These are phyloP conservation scores for Ustilago shanxiensis DNA, from an alignment of 1,284 basidiomycete genomes.

Conservation along the genomic window DNA sequence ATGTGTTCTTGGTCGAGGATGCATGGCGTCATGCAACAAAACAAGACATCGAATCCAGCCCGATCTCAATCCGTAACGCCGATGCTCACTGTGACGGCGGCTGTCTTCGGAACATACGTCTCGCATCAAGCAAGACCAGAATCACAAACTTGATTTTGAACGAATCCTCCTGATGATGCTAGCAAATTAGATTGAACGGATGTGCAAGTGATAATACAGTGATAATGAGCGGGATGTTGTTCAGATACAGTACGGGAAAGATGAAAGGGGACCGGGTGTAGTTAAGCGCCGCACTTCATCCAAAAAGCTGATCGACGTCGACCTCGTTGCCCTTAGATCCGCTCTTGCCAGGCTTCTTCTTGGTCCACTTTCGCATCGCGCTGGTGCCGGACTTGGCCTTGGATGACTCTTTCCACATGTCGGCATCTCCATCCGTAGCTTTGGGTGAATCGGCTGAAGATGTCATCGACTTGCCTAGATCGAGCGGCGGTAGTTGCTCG, in stretches of 20 bases:
- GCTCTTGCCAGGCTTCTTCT: slow-evolving; percentile 12
- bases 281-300: neutral
- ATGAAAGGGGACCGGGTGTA: neutral
- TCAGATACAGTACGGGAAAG: slow-evolving; percentile 8
- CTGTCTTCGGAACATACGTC: too few species aligned
- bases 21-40: too few species aligned
- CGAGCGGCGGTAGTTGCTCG: slow-evolving; percentile 20
- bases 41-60: too few species aligned
- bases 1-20: too few species aligned
- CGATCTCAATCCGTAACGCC: too few species aligned
- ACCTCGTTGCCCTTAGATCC: slow-evolving; percentile 19
- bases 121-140: too few species aligned
- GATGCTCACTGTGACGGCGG: too few species aligned
- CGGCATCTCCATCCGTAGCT: slow-evolving; percentile 16
- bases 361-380: slow-evolving; percentile 36
- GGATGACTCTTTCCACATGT: slow-evolving; percentile 32
- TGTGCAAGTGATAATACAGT: slow-evolving; percentile 11
- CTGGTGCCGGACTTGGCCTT: slow-evolving; percentile 14
- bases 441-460: slow-evolving; percentile 12
- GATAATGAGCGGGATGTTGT: neutral
- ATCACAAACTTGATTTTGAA: neutral
- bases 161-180: neutral
- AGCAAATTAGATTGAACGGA: neutral
- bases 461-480: slow-evolving; percentile 18
- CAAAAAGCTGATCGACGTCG: slow-evolving; percentile 37